Evolutionary conservation across 768 basidiomycete genomes (phyloP).

Genomic region (Pseudohyphozyma bogoriensis): DNA sequence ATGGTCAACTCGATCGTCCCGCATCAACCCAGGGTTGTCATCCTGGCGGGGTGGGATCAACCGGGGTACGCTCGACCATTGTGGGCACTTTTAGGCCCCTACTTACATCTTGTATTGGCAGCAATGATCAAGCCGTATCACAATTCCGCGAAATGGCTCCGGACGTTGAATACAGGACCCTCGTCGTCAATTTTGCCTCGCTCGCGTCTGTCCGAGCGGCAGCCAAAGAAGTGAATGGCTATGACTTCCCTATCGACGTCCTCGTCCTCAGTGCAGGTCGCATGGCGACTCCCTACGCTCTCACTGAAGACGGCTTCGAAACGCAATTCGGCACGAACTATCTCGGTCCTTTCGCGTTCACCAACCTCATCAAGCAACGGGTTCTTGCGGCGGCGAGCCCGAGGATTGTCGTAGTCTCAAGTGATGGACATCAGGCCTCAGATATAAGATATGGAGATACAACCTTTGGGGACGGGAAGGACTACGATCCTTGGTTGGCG

Average conservation of each 20-base stretch:
- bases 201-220: not conserved
- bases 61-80: no score
- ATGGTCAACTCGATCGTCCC: not conserved
- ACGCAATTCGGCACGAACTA: slow-evolving; percentile 17
- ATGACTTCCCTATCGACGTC: not conserved
- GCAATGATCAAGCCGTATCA: no score
- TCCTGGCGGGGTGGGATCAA: slow-evolving; percentile 8
- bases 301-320: slow-evolving; percentile 15
- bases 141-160: no score
- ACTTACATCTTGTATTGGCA: slow-evolving; percentile 8
- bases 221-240: not conserved
- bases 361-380: slow-evolving; percentile 9
- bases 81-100: slow-evolving; percentile 3
- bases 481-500: not conserved
- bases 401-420: slow-evolving; percentile 13
- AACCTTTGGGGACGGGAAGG: not conserved
- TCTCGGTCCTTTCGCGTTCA: slow-evolving; percentile 22
- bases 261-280: slow-evolving; percentile 20
- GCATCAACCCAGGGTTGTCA: not conserved
- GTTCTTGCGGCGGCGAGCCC: not conserved
- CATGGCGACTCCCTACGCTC: not conserved
- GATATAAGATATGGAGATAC: not conserved
- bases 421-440: not conserved
- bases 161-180: no score
- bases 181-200: not conserved